Evolutionary conservation across 192 early-diverging fungal species (phyloP), one percentile per base, ranked within the genome.

Genomic region (Neocallimastix lanati): DNA sequence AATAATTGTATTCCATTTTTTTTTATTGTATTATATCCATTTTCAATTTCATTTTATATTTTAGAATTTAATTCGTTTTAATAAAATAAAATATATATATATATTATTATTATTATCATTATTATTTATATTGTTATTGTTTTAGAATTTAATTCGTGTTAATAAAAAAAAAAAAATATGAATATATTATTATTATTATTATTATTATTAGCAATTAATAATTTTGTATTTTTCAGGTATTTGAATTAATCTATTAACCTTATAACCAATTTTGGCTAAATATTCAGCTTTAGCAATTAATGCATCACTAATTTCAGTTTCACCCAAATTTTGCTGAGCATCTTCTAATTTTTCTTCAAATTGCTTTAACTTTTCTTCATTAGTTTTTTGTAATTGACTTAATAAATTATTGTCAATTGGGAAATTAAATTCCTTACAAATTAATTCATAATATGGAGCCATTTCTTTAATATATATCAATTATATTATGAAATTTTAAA

Each of bases 201-300:
- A n/a, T n/a, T n/a, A n/a, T n/a, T n/a, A n/a, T n/a, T n/a, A n/a
- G n/a, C n/a, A n/a, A n/a, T n/a, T n/a, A n/a, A n/a, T n/a, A n/a
- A n/a, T n/a, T n/a, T n/a, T n/a, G n/a, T n/a, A n/a, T n/a, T n/a
- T n/a, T n/a, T n/a, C n/a, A n/a, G n/a, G n/a, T n/a, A n/a, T n/a
- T n/a, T n/a, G n/a, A n/a, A n/a, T n/a, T n/a, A n/a, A n/a, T n/a
- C n/a, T n/a, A 78, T 27, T 76, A 85, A 95, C 94, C 88, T 94
- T 98, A 79, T 96, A 93, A 29, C 98, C 98, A 83, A 96, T 99
- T 82, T 94, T 90, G 28, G 96, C 91, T 78, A 95, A 88, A 76
- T 94, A 96, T 81, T 94, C 89, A 14, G 98, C 98, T 78, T 95
- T 93, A 28, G 94, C 93, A 78, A 96, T 91, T 81, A 97, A 86